Percentiles rank a stretch among this genome's conserved stretches.
These are phyloP conservation scores for Metarhizium robertsii DNA, from an alignment of 2,329 filamentous ascomycete species.

Conservation along the genomic window DNA sequence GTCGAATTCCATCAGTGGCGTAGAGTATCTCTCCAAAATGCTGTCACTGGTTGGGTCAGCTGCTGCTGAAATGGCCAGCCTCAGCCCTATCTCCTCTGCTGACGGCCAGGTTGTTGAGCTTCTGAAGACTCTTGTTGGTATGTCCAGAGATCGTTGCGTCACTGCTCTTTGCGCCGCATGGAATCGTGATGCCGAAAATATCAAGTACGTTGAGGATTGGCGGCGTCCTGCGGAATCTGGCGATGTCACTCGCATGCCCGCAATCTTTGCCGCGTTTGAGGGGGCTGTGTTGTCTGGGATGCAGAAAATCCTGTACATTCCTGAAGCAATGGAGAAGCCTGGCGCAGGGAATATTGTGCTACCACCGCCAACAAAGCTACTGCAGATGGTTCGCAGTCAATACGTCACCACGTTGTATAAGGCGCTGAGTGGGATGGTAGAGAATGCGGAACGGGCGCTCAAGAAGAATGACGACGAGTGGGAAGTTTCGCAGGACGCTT, in stretches of 20 bases:
- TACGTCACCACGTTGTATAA: constrained; percentile 94
- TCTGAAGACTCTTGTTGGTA: constrained; percentile 65
- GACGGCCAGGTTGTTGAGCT: constrained; percentile 56
- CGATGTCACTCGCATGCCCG: constrained; percentile 86
- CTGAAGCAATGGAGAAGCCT: constrained; percentile 70
- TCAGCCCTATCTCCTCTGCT: constrained; percentile 53
- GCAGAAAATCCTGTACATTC: constrained; percentile 92
- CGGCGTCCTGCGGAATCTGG: constrained; percentile 69
- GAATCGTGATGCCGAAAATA: constrained; percentile 88
- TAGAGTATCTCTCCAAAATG: constrained; percentile 78
- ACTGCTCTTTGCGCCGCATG: constrained; percentile 81
- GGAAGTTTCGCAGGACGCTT: constrained; percentile 38
- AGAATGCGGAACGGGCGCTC: constrained; percentile 76
- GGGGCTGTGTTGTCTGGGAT: constrained; percentile 72
- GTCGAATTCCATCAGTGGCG: constrained; percentile 86
- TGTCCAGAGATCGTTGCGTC: constrained; percentile 75
- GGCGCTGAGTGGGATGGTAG: constrained; percentile 88
- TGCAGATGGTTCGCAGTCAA: constrained; percentile 83
- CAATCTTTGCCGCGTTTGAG: constrained; percentile 78
- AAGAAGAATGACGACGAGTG: constrained; percentile 56
- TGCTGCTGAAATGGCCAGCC: constrained; percentile 72
- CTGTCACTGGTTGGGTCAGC: constrained; percentile 76
- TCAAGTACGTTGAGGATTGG: constrained; percentile 92
- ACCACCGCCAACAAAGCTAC: constrained; percentile 74
- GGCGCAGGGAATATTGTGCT: constrained; percentile 69